Conservation (phyloP, 768 basidiomycete species). For the Rhizopogon vinicolor region DNA sequence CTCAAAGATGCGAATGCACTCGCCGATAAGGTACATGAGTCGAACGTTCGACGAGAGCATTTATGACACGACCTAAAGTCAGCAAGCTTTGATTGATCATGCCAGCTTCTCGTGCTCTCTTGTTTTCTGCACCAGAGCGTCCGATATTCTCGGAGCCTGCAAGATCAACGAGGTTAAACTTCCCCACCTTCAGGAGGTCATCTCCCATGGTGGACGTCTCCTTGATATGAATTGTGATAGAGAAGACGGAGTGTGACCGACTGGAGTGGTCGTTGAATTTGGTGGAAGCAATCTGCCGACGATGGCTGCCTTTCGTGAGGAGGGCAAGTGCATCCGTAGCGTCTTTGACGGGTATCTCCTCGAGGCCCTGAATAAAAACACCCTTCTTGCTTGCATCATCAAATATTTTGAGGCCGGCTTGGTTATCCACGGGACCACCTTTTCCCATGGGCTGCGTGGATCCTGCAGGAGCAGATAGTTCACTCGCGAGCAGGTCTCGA, state of each 20-base stretch:
- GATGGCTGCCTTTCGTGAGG: slow-evolving; percentile 83
- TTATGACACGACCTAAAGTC: slow-evolving; percentile 96
- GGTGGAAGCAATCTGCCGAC: slow-evolving; percentile 91
- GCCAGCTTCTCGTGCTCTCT: slow-evolving; percentile 92
- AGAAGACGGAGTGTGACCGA: slow-evolving; percentile 96
- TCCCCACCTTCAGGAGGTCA: slow-evolving; percentile 89
- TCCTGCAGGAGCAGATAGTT: slow-evolving; percentile 66
- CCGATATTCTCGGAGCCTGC: slow-evolving; percentile 98
- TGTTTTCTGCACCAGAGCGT: slow-evolving; percentile 91
- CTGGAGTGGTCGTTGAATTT: slow-evolving; percentile 98
- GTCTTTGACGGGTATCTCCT: slow-evolving; percentile 82
- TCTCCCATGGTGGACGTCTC: slow-evolving; percentile 76
- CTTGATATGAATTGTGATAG: slow-evolving; percentile 91
- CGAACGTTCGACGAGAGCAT: slow-evolving; percentile 88
- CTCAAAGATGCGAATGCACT: slow-evolving; percentile 8
- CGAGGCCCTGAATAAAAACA: slow-evolving; percentile 91
- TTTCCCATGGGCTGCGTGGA: slow-evolving; percentile 78
- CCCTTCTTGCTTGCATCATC: slow-evolving; percentile 88
- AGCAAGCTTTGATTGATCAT: slow-evolving; percentile 98
- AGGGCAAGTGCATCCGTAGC: slow-evolving; percentile 79
- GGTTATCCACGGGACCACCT: slow-evolving; percentile 43
- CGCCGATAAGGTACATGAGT: slow-evolving; percentile 93
- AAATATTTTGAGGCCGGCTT: slow-evolving; percentile 79
- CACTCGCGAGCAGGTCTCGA: slow-evolving; percentile 82
- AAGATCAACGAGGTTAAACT: slow-evolving; percentile 94